Base-by-base conservation (phyloP, 257 asterid genomes). In the Lavandula angustifolia region DNA sequence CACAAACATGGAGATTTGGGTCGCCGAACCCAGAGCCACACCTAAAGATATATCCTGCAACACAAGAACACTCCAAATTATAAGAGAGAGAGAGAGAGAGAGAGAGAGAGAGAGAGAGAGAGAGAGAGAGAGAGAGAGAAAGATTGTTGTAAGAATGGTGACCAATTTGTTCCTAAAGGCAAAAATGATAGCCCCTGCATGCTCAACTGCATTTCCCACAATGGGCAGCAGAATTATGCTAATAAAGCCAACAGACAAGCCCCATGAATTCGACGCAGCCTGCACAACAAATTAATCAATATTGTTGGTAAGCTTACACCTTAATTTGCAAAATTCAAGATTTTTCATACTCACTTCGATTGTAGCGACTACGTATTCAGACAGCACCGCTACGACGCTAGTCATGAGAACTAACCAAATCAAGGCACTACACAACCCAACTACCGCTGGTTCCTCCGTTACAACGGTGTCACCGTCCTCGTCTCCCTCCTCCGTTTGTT, bases 191-290 rank as follows among this genome's bases (percentile, higher is more conserved):
- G 99, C 95, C 38, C 95, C 99, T 0, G 99, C 96, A 60, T 92
- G 99, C 68, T 92, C 99, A 3, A 96, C 96, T 48, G 99, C 97
- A 56, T 92, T 92, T 52, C 99, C 99, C 53, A 85, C 97, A 61
- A 92, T 89, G 42, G 99, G 99, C 47, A 92, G 82, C 64, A 92
- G 66, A 75, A 92, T 92, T 27, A 92, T 76, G 32, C 99, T 89
- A 48, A 87, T 87, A 80, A 92, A 92, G 66, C 89, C 79, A 48
- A 89, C 86, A 2, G 99, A 87, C 7, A 89, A 76, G 1, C 99
- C 94, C 97, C 96, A 92, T 10, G 88, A 68, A 38, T 80, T 80
- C 0, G 99, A 85, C 64, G 95, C 94, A 34, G 67, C 85, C 98
- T 92, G 70, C 18, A 66, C 13, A 4, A 29, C 16, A 58, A n/a